Conservation (phyloP, 169 alveolate genomes). For the Eimeria zaria region DNA sequence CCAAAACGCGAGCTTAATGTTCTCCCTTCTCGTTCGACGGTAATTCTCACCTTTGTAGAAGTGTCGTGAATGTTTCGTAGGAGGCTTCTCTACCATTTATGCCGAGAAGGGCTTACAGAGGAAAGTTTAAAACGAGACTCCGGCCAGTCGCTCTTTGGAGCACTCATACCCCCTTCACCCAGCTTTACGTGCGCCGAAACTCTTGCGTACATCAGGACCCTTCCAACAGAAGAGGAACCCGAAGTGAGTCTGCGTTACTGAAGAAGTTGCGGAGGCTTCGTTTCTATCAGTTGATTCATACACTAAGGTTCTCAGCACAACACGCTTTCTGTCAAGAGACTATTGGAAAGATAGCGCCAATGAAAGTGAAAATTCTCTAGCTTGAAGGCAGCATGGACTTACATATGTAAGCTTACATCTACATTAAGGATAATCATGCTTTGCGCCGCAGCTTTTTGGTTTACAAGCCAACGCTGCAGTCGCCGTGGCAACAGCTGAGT, state of each 20-base stretch:
- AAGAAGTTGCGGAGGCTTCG: neutral
- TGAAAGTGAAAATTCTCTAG: neutral
- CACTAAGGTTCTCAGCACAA: neutral
- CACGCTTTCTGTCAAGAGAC: neutral
- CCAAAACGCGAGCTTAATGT: neutral
- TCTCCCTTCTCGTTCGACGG: neutral
- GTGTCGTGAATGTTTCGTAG: conserved; percentile 4
- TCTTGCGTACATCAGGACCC: conserved; percentile 41
- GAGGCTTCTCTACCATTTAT: conserved; percentile 57
- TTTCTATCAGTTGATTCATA: neutral
- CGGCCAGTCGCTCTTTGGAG: conserved; percentile 5
- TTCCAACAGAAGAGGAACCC: conserved; percentile 54
- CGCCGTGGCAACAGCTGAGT: conserved; percentile 71
- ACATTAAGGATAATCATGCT: neutral
- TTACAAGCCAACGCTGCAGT: conserved; percentile 65
- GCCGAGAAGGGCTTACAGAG: conserved; percentile 38
- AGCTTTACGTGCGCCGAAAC: conserved; percentile 53
- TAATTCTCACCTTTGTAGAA: no score
- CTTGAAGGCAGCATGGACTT: neutral
- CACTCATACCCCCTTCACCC: conserved; percentile 46
- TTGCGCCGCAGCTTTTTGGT: conserved; percentile 50
- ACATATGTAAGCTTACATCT: neutral
- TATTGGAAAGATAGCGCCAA: neutral
- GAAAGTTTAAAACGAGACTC: conserved; percentile 7
- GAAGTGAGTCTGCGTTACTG: neutral